Evolutionary conservation across 2,329 filamentous ascomycete species (phyloP), one percentile per base, ranked within the genome.

Genomic region (Curvularia lunata): DNA sequence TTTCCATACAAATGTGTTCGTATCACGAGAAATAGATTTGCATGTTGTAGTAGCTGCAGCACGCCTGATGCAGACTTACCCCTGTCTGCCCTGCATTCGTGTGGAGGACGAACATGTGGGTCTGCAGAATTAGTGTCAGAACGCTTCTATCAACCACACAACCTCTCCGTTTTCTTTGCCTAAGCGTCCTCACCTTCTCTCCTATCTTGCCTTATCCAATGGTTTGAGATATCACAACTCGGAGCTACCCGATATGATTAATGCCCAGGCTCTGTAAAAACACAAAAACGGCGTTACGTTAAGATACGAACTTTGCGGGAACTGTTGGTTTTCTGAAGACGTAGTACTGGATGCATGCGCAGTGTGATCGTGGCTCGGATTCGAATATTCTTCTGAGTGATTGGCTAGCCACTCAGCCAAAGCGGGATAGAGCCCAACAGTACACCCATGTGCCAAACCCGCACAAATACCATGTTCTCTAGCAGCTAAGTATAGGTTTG

Each of bases 31-130:
- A 1, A 34, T 34, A 16, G 47, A 43, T 37, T 53, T 56, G 58
- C 49, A 16, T 19, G 27, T 21, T 21, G 45, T 47, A 28, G 18
- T 6, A 46, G 63, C 40, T 48, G 54, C 59, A 45, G 47, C 48
- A 60, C 54, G 30, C 21, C 45, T 47, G 42, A 30, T 46, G 46
- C 43, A 43, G 23, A 50, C 16, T 10, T 40, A 25, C 30, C 25
- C 18, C 27, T 40, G 34, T 34, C 40, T 45, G 47, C 53, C 40
- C 21, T 51, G 48, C 25, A 46, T 52, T 28, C 19, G 28, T 32
- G n/a, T 40, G 42, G 52, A 55, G 50, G 41, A 37, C 52, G 55
- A 59, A 54, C 58, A 50, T 47, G 53, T 59, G 49, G 56, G 49
- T 25, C 27, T 51, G 19, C 43, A 55, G 21, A 19, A 32, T 28